Evolutionary conservation across 148 eudicot genomes (phyloP).

Genomic region (Pouteria glomerata): DNA sequence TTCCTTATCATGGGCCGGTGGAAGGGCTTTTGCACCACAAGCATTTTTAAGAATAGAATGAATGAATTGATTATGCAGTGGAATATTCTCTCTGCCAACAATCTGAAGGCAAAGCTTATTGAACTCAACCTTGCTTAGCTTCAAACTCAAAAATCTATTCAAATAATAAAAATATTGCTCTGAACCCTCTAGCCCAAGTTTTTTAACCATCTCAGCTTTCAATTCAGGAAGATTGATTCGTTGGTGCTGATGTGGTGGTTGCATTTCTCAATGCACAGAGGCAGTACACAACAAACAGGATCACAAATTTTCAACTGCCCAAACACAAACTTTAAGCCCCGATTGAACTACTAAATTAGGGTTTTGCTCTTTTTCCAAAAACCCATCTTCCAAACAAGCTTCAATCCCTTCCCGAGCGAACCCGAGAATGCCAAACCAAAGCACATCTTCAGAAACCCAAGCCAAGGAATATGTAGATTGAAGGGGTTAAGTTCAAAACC

Average conservation of each 20-base stretch:
- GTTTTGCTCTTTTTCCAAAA: slow-evolving; percentile 29
- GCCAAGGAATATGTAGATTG: not conserved
- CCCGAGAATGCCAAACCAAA: slow-evolving; percentile 16
- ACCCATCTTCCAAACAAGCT: slow-evolving; percentile 23
- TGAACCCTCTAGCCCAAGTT: slow-evolving; percentile 51
- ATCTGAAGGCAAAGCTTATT: slow-evolving; percentile 44
- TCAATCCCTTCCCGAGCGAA: slow-evolving; percentile 15
- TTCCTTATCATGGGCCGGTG: slow-evolving; percentile 30
- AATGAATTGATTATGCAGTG: slow-evolving; percentile 60
- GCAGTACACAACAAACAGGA: slow-evolving; percentile 22
- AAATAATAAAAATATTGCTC: slow-evolving; percentile 45
- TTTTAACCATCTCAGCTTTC: slow-evolving; percentile 47
- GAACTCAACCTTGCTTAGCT: slow-evolving; percentile 50
- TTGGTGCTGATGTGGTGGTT: slow-evolving; percentile 38
- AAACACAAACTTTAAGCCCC: slow-evolving; percentile 11
- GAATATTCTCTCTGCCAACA: slow-evolving; percentile 59
- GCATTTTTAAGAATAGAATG: slow-evolving; percentile 58
- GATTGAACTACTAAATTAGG: slow-evolving; percentile 23
- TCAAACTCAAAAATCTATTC: slow-evolving; percentile 43
- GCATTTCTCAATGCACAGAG: slow-evolving; percentile 37
- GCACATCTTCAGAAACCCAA: slow-evolving; percentile 24
- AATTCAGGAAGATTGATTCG: slow-evolving; percentile 45
- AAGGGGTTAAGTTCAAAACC: slow-evolving; percentile 18
- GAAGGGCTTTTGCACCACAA: slow-evolving; percentile 44
- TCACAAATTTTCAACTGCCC: slow-evolving; percentile 8